Base-by-base conservation (phyloP, 1,284 basidiomycete genomes). In the Amylostereum chailletii region DNA sequence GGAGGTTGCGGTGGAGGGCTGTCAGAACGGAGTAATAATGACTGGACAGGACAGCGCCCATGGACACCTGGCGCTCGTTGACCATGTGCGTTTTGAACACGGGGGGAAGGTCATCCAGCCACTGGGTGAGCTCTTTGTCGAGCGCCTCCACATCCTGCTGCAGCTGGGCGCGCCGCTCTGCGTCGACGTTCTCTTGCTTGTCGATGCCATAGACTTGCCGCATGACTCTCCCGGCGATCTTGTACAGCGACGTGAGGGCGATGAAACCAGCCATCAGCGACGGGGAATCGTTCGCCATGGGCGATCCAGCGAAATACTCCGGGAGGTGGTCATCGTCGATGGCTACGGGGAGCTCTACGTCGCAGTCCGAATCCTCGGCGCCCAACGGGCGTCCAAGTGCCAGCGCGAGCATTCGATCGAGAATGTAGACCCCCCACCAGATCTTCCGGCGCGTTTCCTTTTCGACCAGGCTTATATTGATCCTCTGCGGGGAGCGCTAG, bases 1-100 rank as follows among this genome's bases (percentile, higher is more conserved):
- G 70, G 60, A 93, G 84, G 65, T 93, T 93, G 39, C 91, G 89
- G 63, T 94, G 91, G 37, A 94, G 77, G 0, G 91, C 92, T 19
- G 88, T 90, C 54, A 91, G 72, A 39, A 94, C 79, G 27, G 89
- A 89, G 65, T 94, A 94, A 62, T 93, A 94, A 60, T 90, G 88
- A 60, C 88, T 90, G 73, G 81, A 90, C 8, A 93, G 75, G 33
- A 91, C 86, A n/a, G 90, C 86, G 11, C 86, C 86, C 78, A 94
- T 86, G 1, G 84, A 86, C 36, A 90, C 82, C 68, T 90, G 83
- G 65, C 83, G 80, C 53, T 81, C 86, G 49, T 81, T 90, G 52
- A 75, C 69, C 10, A 77, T 82, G 53, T 79, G 71, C 3, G 81
- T 81, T 66, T 86, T 88, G 76, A 90, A 88, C 31, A 75, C 74